These are phyloP conservation scores for Daldinia concentrica DNA, from an alignment of 495 filamentous ascomycete genomes.

Conservation along the genomic window DNA sequence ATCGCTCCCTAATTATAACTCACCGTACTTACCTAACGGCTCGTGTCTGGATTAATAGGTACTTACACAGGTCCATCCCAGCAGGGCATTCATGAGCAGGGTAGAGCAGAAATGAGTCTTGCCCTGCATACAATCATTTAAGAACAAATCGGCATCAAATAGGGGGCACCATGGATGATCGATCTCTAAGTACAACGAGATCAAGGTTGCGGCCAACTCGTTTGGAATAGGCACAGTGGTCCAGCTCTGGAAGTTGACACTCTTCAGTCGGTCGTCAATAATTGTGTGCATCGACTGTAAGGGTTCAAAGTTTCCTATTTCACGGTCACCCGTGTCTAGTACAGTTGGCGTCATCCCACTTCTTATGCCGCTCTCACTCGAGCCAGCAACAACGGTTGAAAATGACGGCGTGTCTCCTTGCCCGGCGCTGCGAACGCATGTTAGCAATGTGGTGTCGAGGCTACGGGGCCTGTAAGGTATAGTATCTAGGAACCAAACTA, in stretches of 20 bases:
- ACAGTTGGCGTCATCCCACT: constrained; percentile 4
- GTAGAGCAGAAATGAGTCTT: constrained; percentile 35
- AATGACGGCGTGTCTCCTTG: constrained; percentile 19
- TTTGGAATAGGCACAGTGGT: constrained; percentile 37
- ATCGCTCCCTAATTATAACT: neutral
- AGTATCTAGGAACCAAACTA: neutral
- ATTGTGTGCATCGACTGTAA: constrained; percentile 22
- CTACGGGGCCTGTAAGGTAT: neutral
- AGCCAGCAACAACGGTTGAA: neutral
- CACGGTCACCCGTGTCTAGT: constrained; percentile 3
- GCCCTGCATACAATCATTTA: constrained; percentile 36
- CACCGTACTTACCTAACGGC: neutral
- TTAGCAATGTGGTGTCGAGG: constrained; percentile 9
- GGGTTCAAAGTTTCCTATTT: constrained; percentile 15
- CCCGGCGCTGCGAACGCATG: constrained; percentile 4
- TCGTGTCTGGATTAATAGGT: neutral
- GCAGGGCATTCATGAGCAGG: constrained; percentile 32
- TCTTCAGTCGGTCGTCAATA: constrained; percentile 35
- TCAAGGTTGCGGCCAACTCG: constrained; percentile 30
- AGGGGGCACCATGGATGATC: constrained; percentile 38
- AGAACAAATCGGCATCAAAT: constrained; percentile 41
- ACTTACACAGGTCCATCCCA: constrained; percentile 41
- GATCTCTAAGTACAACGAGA: constrained; percentile 41
- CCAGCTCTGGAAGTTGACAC: constrained; percentile 33
- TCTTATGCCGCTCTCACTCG: constrained; percentile 7